Conservation (phyloP, 116 monocot genomes). For the Dioscorea cayenensis region DNA sequence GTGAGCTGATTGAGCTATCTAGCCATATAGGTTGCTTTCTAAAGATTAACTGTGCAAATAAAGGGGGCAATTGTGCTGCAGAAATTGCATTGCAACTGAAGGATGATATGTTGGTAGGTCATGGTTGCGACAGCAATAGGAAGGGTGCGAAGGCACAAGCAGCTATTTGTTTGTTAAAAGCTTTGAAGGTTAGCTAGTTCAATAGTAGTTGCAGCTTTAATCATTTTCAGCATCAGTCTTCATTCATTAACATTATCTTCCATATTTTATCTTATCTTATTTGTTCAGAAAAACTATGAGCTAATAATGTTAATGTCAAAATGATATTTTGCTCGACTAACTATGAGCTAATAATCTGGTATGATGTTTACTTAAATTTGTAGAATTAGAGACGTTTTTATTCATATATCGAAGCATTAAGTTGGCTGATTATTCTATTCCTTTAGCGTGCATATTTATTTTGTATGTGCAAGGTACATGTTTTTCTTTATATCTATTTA, state of each 20-base stretch:
- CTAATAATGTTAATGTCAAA: no score
- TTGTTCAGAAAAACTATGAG: no score
- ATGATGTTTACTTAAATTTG: no score
- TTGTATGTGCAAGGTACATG: not conserved
- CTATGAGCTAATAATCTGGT: no score
- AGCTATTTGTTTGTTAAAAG: slow-evolving; percentile 65
- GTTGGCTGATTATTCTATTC: no score
- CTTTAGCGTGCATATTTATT: not conserved
- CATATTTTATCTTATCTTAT: not conserved
- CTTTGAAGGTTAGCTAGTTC: slow-evolving; percentile 48
- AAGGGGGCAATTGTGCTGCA: slow-evolving; percentile 40
- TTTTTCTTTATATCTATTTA: not conserved
- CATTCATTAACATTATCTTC: not conserved
- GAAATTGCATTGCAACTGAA: slow-evolving; percentile 65
- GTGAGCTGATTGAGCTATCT: slow-evolving; percentile 66
- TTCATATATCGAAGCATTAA: no score
- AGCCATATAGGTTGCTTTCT: slow-evolving; percentile 61
- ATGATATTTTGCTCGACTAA: no score
- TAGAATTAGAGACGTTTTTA: no score
- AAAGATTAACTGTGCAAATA: slow-evolving; percentile 20
- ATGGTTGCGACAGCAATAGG: slow-evolving; percentile 36
- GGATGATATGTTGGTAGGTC: slow-evolving; percentile 42
- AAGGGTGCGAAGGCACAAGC: slow-evolving; percentile 79
- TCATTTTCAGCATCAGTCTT: not conserved
- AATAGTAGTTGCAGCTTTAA: not conserved